phyloP scores from a whole-genome alignment of 306 rosid genomes.

The Abrus precatorius region DNA sequence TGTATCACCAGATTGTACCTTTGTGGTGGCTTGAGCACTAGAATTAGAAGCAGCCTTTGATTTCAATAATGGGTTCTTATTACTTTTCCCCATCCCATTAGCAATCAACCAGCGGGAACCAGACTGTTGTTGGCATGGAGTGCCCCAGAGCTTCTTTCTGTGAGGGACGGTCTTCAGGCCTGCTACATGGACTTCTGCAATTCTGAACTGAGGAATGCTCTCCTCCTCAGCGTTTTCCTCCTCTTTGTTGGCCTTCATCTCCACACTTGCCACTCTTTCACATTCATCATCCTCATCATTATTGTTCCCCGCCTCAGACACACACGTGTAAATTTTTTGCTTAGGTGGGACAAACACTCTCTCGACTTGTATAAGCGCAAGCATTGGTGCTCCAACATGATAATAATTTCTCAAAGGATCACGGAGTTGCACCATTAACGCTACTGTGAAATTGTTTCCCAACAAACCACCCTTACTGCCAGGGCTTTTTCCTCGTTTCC shows the following conservation, averaged over 20 bases:
- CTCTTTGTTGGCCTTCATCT: slow-evolving; percentile 56
- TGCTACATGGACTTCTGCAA: slow-evolving; percentile 82
- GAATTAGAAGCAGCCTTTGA: slow-evolving; percentile 63
- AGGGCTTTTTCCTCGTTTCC: slow-evolving; percentile 65
- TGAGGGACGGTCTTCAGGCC: slow-evolving; percentile 69
- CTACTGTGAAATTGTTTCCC: slow-evolving; percentile 88
- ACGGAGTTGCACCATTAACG: slow-evolving; percentile 91
- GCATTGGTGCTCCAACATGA: slow-evolving; percentile 92
- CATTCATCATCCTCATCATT: slow-evolving; percentile 60
- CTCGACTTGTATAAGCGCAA: slow-evolving; percentile 88
- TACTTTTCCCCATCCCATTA: slow-evolving; percentile 85
- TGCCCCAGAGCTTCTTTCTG: slow-evolving; percentile 74
- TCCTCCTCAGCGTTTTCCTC: slow-evolving; percentile 62
- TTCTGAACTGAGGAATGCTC: slow-evolving; percentile 73
- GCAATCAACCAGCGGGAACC: slow-evolving; percentile 96
- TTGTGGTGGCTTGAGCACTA: slow-evolving; percentile 50
- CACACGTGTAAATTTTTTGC: slow-evolving; percentile 66
- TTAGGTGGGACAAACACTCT: slow-evolving; percentile 85
- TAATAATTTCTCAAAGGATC: slow-evolving; percentile 89
- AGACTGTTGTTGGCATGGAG: slow-evolving; percentile 67
- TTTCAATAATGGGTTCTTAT: slow-evolving; percentile 68
- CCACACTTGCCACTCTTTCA: slow-evolving; percentile 53
- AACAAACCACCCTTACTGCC: slow-evolving; percentile 74
- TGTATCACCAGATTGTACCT: slow-evolving; percentile 76
- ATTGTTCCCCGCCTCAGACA: slow-evolving; percentile 56